Base-by-base conservation (phyloP, 495 filamentous ascomycete species). In the Hypoxylon fuscum region DNA sequence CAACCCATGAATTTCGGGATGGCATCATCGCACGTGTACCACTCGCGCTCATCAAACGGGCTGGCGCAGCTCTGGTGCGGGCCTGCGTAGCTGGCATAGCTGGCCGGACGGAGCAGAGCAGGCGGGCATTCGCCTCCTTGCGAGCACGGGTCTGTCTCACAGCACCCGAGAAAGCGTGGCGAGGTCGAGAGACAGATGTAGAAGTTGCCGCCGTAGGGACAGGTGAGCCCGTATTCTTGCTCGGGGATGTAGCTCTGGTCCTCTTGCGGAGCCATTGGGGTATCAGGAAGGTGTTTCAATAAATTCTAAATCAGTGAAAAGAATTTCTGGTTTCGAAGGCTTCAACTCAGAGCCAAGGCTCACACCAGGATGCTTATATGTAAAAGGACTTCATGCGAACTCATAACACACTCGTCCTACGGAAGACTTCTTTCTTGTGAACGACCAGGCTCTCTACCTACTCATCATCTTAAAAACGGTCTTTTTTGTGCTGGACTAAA, bases 81-180 rank as follows among this genome's bases (percentile, higher is more conserved):
- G 34, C 67, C 25, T 7, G 32, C 52, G 17, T 59, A 56, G 18
- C 14, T n/a, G 5, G 49, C 58, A 50, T 71, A 77, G 29, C 67
- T 61, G 0, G 71, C 62, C 3, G 41, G 21, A 8, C 42, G 56
- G 12, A 77, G 64, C 3, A 56, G 11, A 11, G 41, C 50, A 2
- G 32, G 37, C 7, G 68, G 69, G 20, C 74, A 77, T 18, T 60
- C 51, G 5, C 62, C 68, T 12, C 62, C 64, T 8, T 48, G 48
- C 14, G 50, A 17, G 47, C 74, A 76, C 2, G 75, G 74, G 18
- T 76, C 21, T 44, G 45, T 58, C 23, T 54, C 67, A 42, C 75
- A 76, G 48, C 75, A 77, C 0, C 75, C 75, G 5, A 77, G 12
- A 38, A 77, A 77, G 22, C 65, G 47, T n/a, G 44, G 35, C 4